These are phyloP conservation scores for Clonostachys rosea DNA, from an alignment of 2,329 filamentous ascomycete species.

Conservation along the genomic window DNA sequence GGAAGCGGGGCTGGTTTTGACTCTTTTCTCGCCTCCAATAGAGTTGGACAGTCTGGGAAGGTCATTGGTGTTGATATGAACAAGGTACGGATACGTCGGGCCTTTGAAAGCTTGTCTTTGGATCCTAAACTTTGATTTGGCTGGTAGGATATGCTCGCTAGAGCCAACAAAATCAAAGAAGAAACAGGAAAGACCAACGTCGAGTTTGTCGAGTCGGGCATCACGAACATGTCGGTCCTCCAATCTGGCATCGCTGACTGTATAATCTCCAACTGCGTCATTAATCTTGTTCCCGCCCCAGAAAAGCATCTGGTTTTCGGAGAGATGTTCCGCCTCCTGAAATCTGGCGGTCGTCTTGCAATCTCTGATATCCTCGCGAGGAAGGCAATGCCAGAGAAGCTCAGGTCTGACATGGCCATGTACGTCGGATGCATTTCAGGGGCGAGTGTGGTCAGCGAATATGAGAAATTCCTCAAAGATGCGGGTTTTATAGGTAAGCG, in stretches of 20 bases:
- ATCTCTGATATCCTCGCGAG: constrained; percentile 55
- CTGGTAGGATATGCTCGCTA: constrained; percentile 48
- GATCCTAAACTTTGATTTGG: too few relatives aligned
- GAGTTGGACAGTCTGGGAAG: constrained; percentile 39
- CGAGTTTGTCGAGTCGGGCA: constrained; percentile 42
- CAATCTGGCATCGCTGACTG: constrained; percentile 34
- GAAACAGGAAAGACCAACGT: constrained; percentile 35
- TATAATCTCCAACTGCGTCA: constrained; percentile 60
- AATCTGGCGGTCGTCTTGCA: constrained; percentile 51
- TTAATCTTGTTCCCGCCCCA: constrained; percentile 49
- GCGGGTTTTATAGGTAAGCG: constrained; percentile 43
- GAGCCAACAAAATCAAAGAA: constrained; percentile 37
- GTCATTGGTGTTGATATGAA: constrained; percentile 59
- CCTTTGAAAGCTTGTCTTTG: too few relatives aligned
- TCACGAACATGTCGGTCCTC: constrained; percentile 42
- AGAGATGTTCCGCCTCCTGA: constrained; percentile 55
- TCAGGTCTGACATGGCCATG: constrained; percentile 43
- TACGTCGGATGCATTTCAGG: constrained; percentile 59
- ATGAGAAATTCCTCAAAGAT: constrained; percentile 41
- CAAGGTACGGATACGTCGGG: constrained; percentile 25
- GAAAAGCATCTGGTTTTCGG: constrained; percentile 50
- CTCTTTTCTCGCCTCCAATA: constrained; percentile 46
- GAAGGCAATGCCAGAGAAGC: constrained; percentile 37
- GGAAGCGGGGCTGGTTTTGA: constrained; percentile 56
- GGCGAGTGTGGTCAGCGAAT: constrained; percentile 45